Evolutionary conservation across 163 green algal genomes (phyloP), one percentile per base, ranked within the genome.

Genomic region (Scenedesmus sp.): DNA sequence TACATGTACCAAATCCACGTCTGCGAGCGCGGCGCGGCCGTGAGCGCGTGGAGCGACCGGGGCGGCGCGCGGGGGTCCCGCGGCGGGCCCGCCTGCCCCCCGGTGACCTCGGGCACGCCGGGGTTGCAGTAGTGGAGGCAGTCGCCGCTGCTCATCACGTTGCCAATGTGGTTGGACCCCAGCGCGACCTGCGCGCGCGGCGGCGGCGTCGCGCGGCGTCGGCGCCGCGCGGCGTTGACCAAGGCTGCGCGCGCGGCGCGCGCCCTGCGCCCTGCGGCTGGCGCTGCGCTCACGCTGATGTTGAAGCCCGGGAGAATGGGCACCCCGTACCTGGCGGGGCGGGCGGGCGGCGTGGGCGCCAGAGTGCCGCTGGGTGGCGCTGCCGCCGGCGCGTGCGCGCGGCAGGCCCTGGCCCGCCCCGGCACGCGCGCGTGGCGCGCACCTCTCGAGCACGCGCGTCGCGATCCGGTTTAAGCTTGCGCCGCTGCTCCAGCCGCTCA

Each of bases 251-350:
- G 60, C 64, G 44, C 63, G 15, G 45, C 47, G 65, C 47, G 63
- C 28, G 28, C 65, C 65, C 22, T 48, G 48, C 44, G 31, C 5
- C 47, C 65, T 63, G 65, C 63, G 42, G 48, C 63, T 45, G 47
- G 63, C 28, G 48, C 65, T 63, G 65, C 63, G 47, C 65, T 53
- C 20, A 66, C 51, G 17, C 28, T 56, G 24, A 44, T 24, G 53
- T 50, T 26, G n/a, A 60, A 77, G 13, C 14, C 33, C 3, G 33
- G 5, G 9, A 77, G 9, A 2, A 77, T 36, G 3, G 69, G 22
- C 18, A 77, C 26, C n/a, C 36, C 34, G 54, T 66, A 66, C 65
- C 65, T 75, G 64, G 17, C 53, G 10, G 56, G 14, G 53, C 29
- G 53, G 53, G 10, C 53, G 29, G 10, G 53, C 14, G 28, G 10